phyloP scores from a whole-genome alignment of 2,329 filamentous ascomycete genomes.

The Talaromyces amestolkiae region DNA sequence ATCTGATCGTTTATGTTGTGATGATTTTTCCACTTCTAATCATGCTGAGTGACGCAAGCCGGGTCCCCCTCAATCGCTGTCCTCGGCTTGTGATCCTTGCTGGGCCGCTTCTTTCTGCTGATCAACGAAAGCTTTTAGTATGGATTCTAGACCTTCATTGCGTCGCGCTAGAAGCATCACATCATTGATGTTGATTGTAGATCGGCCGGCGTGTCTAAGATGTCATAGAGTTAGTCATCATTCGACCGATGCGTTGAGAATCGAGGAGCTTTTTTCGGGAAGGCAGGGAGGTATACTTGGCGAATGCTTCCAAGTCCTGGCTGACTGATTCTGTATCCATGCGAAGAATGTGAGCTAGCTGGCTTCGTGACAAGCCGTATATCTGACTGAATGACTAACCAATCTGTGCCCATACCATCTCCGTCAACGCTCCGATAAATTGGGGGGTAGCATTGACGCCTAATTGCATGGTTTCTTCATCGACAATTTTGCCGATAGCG shows the following conservation, averaged over 20 bases:
- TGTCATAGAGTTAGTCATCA: slow-evolving; percentile 28
- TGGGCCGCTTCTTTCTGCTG: slow-evolving; percentile 22
- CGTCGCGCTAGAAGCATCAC: slow-evolving; percentile 82
- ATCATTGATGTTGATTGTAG: slow-evolving; percentile 78
- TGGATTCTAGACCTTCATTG: slow-evolving; percentile 77
- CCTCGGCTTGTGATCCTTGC: slow-evolving; percentile 4
- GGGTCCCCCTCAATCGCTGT: slow-evolving; percentile 12
- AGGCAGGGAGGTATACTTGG: slow-evolving; percentile 44
- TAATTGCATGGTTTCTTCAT: slow-evolving; percentile 71
- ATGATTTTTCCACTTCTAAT: not conserved
- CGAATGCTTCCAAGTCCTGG: slow-evolving; percentile 63
- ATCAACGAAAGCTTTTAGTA: slow-evolving; percentile 55
- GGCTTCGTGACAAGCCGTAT: not conserved
- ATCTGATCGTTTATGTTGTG: not conserved
- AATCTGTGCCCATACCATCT: slow-evolving; percentile 84
- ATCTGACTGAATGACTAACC: slow-evolving; percentile 51
- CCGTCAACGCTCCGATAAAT: slow-evolving; percentile 81
- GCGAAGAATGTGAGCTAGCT: slow-evolving; percentile 16
- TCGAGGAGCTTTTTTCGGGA: not conserved
- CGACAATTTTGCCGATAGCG: slow-evolving; percentile 80
- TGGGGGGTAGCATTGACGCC: slow-evolving; percentile 86
- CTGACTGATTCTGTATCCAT: slow-evolving; percentile 49
- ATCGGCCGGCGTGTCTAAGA: slow-evolving; percentile 74
- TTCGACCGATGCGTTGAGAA: not conserved
- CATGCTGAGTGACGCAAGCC: not conserved